phyloP scores from a whole-genome alignment of 208 protist genomes.

The Leishmania tarentolae region DNA sequence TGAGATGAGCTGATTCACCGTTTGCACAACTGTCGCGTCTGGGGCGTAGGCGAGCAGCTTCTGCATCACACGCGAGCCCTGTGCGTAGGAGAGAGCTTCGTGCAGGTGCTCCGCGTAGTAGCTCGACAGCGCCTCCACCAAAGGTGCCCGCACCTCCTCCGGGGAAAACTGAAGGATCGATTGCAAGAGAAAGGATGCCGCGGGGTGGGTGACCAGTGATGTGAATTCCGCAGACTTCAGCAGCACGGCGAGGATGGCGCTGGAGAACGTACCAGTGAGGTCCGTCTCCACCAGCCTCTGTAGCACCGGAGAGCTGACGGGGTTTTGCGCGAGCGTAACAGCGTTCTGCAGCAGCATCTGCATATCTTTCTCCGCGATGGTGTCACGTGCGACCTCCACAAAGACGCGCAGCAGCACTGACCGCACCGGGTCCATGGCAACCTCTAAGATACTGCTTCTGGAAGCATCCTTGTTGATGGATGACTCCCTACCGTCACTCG shows the following conservation, averaged over 20 bases:
- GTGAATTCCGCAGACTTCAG: constrained; percentile 26
- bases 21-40: constrained; percentile 53
- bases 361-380: constrained; percentile 20
- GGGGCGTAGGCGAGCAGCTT: constrained; percentile 76
- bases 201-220: constrained; percentile 57
- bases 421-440: constrained; percentile 63
- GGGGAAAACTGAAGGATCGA: constrained; percentile 57
- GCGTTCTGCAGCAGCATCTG: constrained; percentile 33
- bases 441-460: constrained; percentile 35
- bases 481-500: neutral
- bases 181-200: constrained; percentile 77
- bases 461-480: neutral
- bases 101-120: constrained; percentile 51
- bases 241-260: constrained; percentile 35
- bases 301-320: constrained; percentile 78
- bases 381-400: constrained; percentile 55
- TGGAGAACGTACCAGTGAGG: constrained; percentile 23
- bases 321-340: constrained; percentile 54
- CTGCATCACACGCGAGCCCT: constrained; percentile 88
- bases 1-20: constrained; percentile 48
- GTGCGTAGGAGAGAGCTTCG: constrained; percentile 55
- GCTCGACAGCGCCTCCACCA: constrained; percentile 40
- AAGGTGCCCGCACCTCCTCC: constrained; percentile 42
- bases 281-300: constrained; percentile 76
- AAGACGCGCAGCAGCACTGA: constrained; percentile 75